Conservation (phyloP, 768 basidiomycete species). For the Lactarius sanguifluus region DNA sequence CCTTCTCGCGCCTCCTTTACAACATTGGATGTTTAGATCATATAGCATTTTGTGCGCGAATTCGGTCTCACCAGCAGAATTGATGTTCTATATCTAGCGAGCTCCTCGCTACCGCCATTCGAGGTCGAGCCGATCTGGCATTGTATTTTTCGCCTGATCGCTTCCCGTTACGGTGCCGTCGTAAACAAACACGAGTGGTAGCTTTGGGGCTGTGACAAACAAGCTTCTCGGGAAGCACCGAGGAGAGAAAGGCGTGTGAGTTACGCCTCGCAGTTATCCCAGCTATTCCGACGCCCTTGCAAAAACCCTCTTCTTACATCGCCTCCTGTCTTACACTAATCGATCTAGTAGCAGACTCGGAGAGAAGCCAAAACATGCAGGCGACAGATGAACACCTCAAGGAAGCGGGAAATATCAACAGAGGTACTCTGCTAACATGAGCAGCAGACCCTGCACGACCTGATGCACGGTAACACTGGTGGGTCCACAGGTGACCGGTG, state of each 20-base stretch:
- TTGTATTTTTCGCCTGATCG: not conserved
- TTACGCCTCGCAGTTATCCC: not conserved
- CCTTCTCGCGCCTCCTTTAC: not conserved
- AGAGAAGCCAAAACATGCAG: slow-evolving; percentile 90
- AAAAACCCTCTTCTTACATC: slow-evolving; percentile 51
- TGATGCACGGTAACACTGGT: too few relatives aligned
- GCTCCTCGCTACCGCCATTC: not conserved
- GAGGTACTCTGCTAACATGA: too few relatives aligned
- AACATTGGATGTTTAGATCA: not conserved
- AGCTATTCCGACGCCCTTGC: not conserved
- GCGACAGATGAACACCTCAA: slow-evolving; percentile 89
- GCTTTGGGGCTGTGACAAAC: slow-evolving; percentile 90
- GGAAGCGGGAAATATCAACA: slow-evolving; percentile 98
- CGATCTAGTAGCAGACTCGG: slow-evolving; percentile 82
- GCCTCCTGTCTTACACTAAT: slow-evolving; percentile 65
- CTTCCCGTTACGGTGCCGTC: not conserved
- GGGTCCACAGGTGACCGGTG: too few relatives aligned
- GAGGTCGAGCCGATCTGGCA: not conserved
- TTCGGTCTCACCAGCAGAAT: not conserved
- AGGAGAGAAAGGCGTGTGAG: slow-evolving; percentile 73
- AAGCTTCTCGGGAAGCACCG: slow-evolving; percentile 84
- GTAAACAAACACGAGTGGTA: slow-evolving; percentile 40
- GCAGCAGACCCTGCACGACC: too few relatives aligned
- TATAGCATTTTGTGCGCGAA: not conserved
- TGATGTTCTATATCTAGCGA: not conserved